These are phyloP conservation scores for Blastocystis sp. DNA, from an alignment of 352 stramenopile genomes.

Conservation along the genomic window DNA sequence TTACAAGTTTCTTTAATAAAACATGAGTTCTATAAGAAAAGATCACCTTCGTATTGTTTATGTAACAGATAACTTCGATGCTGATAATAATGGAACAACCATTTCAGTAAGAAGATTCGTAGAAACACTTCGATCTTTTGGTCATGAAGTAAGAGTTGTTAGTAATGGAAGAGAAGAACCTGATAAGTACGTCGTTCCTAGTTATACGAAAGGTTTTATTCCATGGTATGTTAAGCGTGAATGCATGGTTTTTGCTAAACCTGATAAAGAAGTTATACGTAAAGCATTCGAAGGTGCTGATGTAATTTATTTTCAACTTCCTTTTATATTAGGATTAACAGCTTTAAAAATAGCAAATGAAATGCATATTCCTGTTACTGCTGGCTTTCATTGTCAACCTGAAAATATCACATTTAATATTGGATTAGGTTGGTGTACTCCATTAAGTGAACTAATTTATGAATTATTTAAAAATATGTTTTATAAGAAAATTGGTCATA, in stretches of 20 bases:
- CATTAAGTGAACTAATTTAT: conserved; percentile 16
- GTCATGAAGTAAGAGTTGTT: conserved; percentile 25
- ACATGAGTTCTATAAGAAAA: too few relatives aligned
- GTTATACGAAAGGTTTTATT: conserved; percentile 1
- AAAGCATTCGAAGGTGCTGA: conserved; percentile 19
- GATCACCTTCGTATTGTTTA: too few relatives aligned
- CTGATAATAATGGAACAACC: conserved; percentile 24
- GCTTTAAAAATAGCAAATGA: conserved; percentile 25
- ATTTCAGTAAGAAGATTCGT: conserved; percentile 29
- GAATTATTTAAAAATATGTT: conserved; percentile 14
- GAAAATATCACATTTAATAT: conserved; percentile 28
- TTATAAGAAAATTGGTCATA: conserved; percentile 22
- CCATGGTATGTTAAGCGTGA: conserved; percentile 7
- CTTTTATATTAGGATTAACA: background rate
- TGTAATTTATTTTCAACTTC: conserved; percentile 24
- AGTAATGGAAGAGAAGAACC: conserved; percentile 18
- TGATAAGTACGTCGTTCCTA: conserved; percentile 21
- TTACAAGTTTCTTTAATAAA: too few relatives aligned
- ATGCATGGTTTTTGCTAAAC: conserved; percentile 22
- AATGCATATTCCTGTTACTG: conserved; percentile 1
- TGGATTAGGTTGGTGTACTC: background rate
- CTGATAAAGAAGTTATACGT: conserved; percentile 6
- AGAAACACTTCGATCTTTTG: conserved; percentile 3
- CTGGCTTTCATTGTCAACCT: conserved; percentile 20
- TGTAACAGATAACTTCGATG: conserved; percentile 23